phyloP scores from a whole-genome alignment of 768 basidiomycete species.

The Termitomyces sp. region DNA sequence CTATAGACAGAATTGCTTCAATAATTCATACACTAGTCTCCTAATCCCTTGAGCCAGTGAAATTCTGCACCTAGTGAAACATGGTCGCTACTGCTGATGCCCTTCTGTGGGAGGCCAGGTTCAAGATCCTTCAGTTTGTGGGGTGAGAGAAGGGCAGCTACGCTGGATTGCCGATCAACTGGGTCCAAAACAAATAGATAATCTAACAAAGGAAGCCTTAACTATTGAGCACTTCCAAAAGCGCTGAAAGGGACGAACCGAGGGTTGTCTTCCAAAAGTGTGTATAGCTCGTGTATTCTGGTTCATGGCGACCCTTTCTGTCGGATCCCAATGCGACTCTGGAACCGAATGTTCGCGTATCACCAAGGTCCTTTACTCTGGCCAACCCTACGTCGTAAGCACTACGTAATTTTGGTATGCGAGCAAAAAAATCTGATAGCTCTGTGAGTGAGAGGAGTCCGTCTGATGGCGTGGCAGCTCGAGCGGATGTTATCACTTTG shows the following conservation, averaged over 20 bases:
- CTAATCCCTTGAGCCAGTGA: slow-evolving; percentile 18
- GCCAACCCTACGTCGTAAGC: slow-evolving; percentile 58
- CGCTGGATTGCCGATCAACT: slow-evolving; percentile 21
- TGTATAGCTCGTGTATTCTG: slow-evolving; percentile 86
- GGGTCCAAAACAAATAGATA: slow-evolving; percentile 80
- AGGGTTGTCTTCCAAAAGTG: slow-evolving; percentile 80
- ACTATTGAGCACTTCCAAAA: not conserved
- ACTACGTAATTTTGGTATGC: slow-evolving; percentile 43
- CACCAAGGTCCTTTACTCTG: not conserved
- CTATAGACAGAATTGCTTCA: slow-evolving; percentile 8
- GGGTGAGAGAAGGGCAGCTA: slow-evolving; percentile 57
- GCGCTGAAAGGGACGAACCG: slow-evolving; percentile 36
- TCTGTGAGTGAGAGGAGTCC: slow-evolving; percentile 62
- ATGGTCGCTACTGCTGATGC: slow-evolving; percentile 84
- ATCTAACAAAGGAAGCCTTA: slow-evolving; percentile 40
- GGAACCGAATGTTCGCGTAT: slow-evolving; percentile 41
- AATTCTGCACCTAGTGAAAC: slow-evolving; percentile 72
- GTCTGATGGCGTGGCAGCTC: slow-evolving; percentile 51
- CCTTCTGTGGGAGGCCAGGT: slow-evolving; percentile 73
- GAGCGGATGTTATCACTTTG: slow-evolving; percentile 66
- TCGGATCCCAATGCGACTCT: slow-evolving; percentile 33
- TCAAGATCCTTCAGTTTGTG: slow-evolving; percentile 52
- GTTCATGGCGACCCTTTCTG: slow-evolving; percentile 60
- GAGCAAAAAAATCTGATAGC: slow-evolving; percentile 42
- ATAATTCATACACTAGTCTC: slow-evolving; percentile 11